phyloP scores from a whole-genome alignment of 164 flowering plant genomes.

The Chimonanthus salicifolius region DNA sequence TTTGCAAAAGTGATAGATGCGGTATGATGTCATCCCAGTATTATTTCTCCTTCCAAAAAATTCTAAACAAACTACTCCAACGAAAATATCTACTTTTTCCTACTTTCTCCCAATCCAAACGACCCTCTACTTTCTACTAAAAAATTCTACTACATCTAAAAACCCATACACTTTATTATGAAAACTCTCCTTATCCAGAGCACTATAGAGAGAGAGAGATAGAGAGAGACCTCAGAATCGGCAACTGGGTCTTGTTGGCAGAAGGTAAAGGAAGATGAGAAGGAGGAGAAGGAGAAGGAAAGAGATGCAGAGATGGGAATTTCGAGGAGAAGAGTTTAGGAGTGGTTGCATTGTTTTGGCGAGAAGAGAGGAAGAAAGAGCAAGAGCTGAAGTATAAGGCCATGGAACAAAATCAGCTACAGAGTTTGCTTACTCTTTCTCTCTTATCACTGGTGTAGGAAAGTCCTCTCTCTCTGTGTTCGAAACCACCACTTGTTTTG shows the following conservation, averaged over 20 bases:
- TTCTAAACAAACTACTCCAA: not conserved
- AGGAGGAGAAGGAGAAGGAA: slow-evolving; percentile 1
- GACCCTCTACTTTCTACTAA: not conserved
- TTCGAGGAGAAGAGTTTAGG: not conserved
- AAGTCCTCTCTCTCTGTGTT: too few species aligned
- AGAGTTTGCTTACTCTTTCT: not conserved
- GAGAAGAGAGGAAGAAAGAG: not conserved
- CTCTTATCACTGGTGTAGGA: too few species aligned
- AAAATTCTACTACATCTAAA: not conserved
- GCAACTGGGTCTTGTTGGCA: not conserved
- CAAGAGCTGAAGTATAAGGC: not conserved
- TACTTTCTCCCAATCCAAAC: not conserved
- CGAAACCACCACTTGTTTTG: too few species aligned
- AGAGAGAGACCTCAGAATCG: not conserved
- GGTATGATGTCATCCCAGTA: not conserved
- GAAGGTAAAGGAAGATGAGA: not conserved
- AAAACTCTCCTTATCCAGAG: not conserved
- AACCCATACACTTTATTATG: not conserved
- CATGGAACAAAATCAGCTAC: not conserved
- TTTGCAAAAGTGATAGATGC: too few species aligned
- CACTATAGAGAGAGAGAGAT: not conserved
- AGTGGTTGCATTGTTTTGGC: not conserved
- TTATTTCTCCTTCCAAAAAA: not conserved
- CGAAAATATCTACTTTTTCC: not conserved
- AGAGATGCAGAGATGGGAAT: not conserved